Percentiles rank a stretch among this genome's conserved stretches.
phyloP scores from a whole-genome alignment of 352 stramenopile genomes.

The Phytophthora idaei region DNA sequence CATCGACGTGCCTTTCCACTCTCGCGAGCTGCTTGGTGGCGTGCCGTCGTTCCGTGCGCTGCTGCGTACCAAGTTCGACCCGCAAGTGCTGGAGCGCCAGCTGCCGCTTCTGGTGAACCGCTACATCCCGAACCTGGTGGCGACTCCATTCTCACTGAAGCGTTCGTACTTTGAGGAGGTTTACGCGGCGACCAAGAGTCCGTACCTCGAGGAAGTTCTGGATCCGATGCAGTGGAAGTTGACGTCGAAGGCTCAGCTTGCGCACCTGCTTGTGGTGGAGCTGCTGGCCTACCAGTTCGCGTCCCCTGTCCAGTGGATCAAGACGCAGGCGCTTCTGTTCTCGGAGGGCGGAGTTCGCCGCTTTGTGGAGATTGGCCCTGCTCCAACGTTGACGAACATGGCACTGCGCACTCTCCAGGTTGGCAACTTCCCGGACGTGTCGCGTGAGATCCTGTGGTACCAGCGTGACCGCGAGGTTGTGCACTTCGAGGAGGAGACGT shows the following conservation, averaged over 20 bases:
- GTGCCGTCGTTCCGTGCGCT: constrained; percentile 84
- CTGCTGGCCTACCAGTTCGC: constrained; percentile 90
- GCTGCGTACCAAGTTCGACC: constrained; percentile 72
- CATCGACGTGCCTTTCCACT: constrained; percentile 92
- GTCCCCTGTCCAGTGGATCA: constrained; percentile 90
- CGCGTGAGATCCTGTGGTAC: constrained; percentile 83
- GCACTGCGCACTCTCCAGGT: constrained; percentile 75
- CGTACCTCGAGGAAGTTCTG: constrained; percentile 69
- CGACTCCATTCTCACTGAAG: constrained; percentile 78
- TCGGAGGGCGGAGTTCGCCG: constrained; percentile 59
- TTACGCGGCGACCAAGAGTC: constrained; percentile 72
- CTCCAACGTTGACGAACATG: constrained; percentile 87
- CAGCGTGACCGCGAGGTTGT: constrained; percentile 82
- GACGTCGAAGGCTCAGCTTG: constrained; percentile 68
- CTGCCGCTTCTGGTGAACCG: constrained; percentile 72
- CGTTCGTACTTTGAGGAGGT: constrained; percentile 82
- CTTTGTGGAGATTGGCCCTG: constrained; percentile 87
- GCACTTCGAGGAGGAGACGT: constrained; percentile 76
- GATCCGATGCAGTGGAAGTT: constrained; percentile 78
- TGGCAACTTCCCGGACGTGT: constrained; percentile 61
- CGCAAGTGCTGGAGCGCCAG: constrained; percentile 70
- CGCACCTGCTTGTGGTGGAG: constrained; percentile 83
- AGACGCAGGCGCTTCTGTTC: constrained; percentile 85
- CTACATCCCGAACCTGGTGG: constrained; percentile 91
- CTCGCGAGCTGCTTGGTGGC: constrained; percentile 76